phyloP scores from a whole-genome alignment of 129 eudicot species.

The Erigeron canadensis region DNA sequence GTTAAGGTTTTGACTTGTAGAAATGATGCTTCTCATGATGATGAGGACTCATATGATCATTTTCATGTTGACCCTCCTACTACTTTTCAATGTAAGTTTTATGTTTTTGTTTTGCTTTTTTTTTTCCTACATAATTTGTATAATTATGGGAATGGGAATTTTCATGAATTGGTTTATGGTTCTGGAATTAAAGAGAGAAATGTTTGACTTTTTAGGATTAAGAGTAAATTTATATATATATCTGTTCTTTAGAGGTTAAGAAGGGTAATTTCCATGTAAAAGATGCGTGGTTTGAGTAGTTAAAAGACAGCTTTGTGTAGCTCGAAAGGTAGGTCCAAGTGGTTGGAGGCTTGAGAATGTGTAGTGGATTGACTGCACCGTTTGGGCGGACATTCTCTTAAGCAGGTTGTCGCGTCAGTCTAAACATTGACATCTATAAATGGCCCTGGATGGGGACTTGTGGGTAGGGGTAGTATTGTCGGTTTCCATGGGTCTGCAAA shows the following conservation, averaged over 20 bases:
- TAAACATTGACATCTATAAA: no score
- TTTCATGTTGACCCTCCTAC: neutral
- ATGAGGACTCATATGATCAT: slow-evolving; percentile 7
- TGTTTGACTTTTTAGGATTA: slow-evolving; percentile 23
- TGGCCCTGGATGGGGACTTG: no score
- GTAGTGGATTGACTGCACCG: no score
- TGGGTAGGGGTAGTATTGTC: no score
- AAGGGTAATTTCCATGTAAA: slow-evolving; percentile 3
- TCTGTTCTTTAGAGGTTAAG: slow-evolving; percentile 1
- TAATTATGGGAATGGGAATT: neutral
- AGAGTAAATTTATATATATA: slow-evolving; percentile 15
- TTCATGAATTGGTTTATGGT: slow-evolving; percentile 4
- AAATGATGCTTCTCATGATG: slow-evolving; percentile 10
- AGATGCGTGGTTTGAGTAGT: no score
- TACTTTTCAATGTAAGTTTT: slow-evolving; percentile 29
- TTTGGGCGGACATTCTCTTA: no score
- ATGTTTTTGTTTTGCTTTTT: neutral
- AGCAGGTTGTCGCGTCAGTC: no score
- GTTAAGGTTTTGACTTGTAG: slow-evolving; percentile 33
- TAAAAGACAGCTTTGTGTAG: no score
- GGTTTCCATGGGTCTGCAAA: no score
- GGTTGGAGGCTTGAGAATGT: slow-evolving; percentile 9
- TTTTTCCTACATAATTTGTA: neutral
- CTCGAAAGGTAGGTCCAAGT: no score
- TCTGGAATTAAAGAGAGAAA: slow-evolving; percentile 9